These are phyloP conservation scores for Lyophyllum decastes DNA, from an alignment of 768 basidiomycete genomes.

Conservation along the genomic window DNA sequence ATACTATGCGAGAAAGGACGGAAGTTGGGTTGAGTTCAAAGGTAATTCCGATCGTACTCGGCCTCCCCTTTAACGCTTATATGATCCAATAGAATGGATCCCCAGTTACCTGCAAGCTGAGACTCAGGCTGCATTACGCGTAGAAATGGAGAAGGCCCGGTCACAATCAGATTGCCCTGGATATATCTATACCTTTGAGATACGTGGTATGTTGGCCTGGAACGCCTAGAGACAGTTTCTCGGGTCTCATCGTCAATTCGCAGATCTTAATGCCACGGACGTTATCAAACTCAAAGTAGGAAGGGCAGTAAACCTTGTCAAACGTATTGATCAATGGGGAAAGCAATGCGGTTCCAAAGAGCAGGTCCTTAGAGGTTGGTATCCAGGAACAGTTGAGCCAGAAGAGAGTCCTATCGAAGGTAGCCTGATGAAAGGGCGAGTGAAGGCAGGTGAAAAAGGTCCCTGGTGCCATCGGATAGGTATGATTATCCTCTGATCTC, in stretches of 20 bases:
- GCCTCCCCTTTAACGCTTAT: conserved; percentile 9
- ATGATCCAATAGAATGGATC: conserved; percentile 58
- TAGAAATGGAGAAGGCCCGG: conserved; percentile 49
- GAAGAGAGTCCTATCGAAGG: conserved; percentile 31
- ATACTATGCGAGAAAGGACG: conserved; percentile 54
- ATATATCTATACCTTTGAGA: conserved; percentile 83
- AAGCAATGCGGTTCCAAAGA: conserved; percentile 81
- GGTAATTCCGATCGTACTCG: conserved; percentile 36
- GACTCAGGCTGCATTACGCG: conserved; percentile 55
- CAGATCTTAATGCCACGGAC: conserved; percentile 28
- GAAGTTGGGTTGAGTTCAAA: conserved; percentile 57
- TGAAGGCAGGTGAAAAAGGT: conserved; percentile 61
- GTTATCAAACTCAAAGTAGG: conserved; percentile 77
- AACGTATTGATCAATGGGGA: conserved; percentile 77
- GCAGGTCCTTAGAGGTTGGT: conserved; percentile 73
- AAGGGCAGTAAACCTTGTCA: conserved; percentile 69
- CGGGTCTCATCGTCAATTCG: background rate
- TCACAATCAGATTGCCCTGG: conserved; percentile 65
- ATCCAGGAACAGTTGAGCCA: conserved; percentile 56
- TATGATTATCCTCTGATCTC: conserved; percentile 17
- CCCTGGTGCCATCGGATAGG: conserved; percentile 70
- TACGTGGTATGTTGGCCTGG: conserved; percentile 52
- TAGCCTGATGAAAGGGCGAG: conserved; percentile 65
- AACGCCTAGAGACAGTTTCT: background rate
- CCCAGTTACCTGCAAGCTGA: conserved; percentile 61